Base-by-base conservation (phyloP, 2,329 filamentous ascomycete species). In the Trichoderma polysporum region DNA sequence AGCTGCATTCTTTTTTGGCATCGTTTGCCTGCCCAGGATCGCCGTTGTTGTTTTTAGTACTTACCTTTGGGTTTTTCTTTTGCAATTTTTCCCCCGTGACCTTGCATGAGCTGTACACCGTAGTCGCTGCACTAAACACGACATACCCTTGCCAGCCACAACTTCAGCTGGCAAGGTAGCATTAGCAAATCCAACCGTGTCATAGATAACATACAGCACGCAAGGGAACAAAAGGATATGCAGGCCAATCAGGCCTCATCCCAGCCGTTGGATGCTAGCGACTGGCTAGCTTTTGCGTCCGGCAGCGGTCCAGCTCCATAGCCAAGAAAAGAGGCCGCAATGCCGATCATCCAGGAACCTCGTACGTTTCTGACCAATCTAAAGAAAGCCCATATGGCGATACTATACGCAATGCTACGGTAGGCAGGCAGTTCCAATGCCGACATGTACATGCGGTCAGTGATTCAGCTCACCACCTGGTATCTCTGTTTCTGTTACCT, bases 311-410 rank as follows among this genome's bases (percentile, higher is more conserved):
- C 53, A 39, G 10, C 53, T 41, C 33, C 19, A n/a, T 31, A 33
- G 49, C 31, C 47, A 17, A 53, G 31, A 25, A 15, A 45, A 52
- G 59, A 62, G 33, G 49, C 60, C 35, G 49, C 60, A 29, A 35
- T 64, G 60, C 60, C 60, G 60, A 66, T 66, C 62, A 58, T 66
- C 62, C 62, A 66, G 62, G 50, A 47, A 64, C 49, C 50, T 64
- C 60, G 49, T 27, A 54, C 22, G 33, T 25, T 39, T 25, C 31
- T 25, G 8, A 15, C 53, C 33, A 54, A 39, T 56, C 53, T 27
- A 25, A 8, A 39, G 19, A 17, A 37, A 17, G 53, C 19, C 53
- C 53, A 37, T 25, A 13, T 39, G 19, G 53, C 53, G 22, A 56
- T 33, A n/a, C n/a, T n/a, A 56, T 45, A 56, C 37, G 19, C 50